Base-by-base conservation (phyloP, 2,329 filamentous ascomycete genomes). In the Ophiostoma ulmi region DNA sequence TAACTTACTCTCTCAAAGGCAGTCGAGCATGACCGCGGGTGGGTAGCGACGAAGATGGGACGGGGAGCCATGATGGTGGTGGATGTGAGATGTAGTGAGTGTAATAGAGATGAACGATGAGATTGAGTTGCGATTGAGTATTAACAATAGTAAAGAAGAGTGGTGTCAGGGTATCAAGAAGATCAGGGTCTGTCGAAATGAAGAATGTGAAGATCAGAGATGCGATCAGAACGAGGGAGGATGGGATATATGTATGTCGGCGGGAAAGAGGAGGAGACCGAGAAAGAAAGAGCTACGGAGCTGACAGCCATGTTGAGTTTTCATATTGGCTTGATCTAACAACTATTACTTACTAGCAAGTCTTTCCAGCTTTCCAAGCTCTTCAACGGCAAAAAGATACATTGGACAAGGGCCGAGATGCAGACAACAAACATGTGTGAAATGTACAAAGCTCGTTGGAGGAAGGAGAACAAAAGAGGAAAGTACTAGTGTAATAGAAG, bases 21-120 rank as follows among this genome's bases (percentile, higher is more conserved):
- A 67, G 95, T 98, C 71, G 94, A 97, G 83, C 94, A 97, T 74
- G 94, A 93, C 80, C 95, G 87, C 48, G 95, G 95, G 81, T 98
- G 94, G 76, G 95, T 98, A 71, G 90, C 93, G 77, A 95, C 89
- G 79, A 98, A 98, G 79, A 98, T 92, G 55, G 92, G 91, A 65
- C 36, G 63, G 63, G 35, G 35, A 20, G 63, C 36, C 63, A 65
- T 65, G 63, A 13, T 65, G 63, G 20, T 14, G 13, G 31, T 3
- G 11, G 61, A 22, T 38, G 35, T 20, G 58, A 63, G 26, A 31
- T 31, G 31, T 4, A 31, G 31, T 31, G 3, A 31, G 31, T 31
- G 58, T 31, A 10, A 10, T 8, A 26, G 26, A 55, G 58, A 63
- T 7, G 11, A 20, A 36, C 26, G n/a, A 31, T 6, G 13, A 20